Evolutionary conservation across 768 basidiomycete species (phyloP).

Genomic region (Daedaleopsis nitida): DNA sequence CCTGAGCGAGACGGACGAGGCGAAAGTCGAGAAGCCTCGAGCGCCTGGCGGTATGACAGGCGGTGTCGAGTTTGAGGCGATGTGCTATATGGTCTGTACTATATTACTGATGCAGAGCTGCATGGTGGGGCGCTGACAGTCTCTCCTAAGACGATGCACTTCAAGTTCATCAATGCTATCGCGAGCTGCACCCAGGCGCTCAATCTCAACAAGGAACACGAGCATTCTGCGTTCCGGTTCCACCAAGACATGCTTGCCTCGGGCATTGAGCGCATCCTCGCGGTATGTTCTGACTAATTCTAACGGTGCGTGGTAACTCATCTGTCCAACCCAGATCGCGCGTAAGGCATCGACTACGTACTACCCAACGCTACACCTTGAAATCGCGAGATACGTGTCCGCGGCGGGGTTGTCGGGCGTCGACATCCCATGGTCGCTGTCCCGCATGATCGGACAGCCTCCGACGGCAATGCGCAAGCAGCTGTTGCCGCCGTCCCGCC

Average conservation of each 20-base stretch:
- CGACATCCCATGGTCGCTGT: constrained; percentile 81
- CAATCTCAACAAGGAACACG: constrained; percentile 65
- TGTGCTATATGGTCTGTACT: constrained; percentile 83
- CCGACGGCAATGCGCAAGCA: constrained; percentile 61
- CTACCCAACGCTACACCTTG: constrained; percentile 93
- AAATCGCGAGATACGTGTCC: constrained; percentile 84
- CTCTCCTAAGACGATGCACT: constrained; percentile 71
- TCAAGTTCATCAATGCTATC: constrained; percentile 84
- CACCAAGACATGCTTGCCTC: constrained; percentile 88
- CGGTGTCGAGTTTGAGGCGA: constrained; percentile 97
- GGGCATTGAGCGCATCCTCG: constrained; percentile 86
- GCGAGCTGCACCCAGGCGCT: constrained; percentile 66
- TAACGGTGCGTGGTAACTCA: background rate
- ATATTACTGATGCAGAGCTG: background rate
- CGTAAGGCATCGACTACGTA: constrained; percentile 95
- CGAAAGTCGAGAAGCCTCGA: constrained; percentile 82
- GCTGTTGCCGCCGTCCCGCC: background rate
- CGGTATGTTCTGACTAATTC: constrained; percentile 51
- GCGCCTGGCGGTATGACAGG: constrained; percentile 99
- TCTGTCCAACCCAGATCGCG: constrained; percentile 60
- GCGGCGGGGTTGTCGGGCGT: constrained; percentile 66
- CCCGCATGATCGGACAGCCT: constrained; percentile 77
- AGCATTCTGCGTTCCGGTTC: constrained; percentile 78
- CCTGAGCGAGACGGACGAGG: constrained; percentile 80
- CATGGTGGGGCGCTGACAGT: background rate